Percentiles rank a stretch among this genome's conserved stretches.
phyloP scores from a whole-genome alignment of 768 basidiomycete genomes.

The Pisolithus marmoratus region DNA sequence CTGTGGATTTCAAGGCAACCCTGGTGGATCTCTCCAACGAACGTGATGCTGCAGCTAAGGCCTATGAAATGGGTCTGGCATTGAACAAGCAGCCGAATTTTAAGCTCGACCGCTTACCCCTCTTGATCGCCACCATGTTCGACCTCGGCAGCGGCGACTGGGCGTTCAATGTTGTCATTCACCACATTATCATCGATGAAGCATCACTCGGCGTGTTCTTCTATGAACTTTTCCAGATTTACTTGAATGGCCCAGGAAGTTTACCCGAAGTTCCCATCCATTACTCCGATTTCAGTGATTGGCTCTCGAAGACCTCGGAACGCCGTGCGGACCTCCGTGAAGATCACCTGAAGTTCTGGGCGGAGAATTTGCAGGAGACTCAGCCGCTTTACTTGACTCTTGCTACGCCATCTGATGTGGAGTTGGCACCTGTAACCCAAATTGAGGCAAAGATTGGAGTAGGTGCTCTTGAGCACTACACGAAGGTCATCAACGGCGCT shows the following conservation, averaged over 20 bases:
- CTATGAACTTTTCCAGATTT: conserved; percentile 24
- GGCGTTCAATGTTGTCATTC: conserved; percentile 26
- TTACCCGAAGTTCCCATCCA: conserved; percentile 17
- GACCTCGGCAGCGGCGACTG: conserved; percentile 16
- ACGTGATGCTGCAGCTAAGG: conserved; percentile 17
- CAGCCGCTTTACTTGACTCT: conserved; percentile 16
- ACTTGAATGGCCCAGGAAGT: conserved; percentile 21
- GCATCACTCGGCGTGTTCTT: conserved; percentile 26
- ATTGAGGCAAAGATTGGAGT: conserved; percentile 15
- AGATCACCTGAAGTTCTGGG: conserved; percentile 22
- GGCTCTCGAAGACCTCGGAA: conserved; percentile 24
- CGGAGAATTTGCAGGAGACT: conserved; percentile 8
- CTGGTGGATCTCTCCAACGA: conserved; percentile 26
- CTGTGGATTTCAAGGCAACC: conserved; percentile 17
- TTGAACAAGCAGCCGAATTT: conserved; percentile 17
- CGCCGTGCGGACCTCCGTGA: conserved; percentile 22
- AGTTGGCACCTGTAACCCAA: conserved; percentile 25
- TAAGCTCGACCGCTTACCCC: conserved; percentile 19
- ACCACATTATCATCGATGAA: conserved; percentile 28
- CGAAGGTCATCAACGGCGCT: conserved; percentile 11
- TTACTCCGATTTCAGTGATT: conserved; percentile 14
- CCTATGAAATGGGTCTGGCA: conserved; percentile 25
- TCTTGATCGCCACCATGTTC: conserved; percentile 23
- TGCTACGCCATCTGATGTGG: conserved; percentile 20
- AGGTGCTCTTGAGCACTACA: conserved; percentile 13